phyloP scores from a whole-genome alignment of 306 rosid genomes.

The Inga laurina region DNA sequence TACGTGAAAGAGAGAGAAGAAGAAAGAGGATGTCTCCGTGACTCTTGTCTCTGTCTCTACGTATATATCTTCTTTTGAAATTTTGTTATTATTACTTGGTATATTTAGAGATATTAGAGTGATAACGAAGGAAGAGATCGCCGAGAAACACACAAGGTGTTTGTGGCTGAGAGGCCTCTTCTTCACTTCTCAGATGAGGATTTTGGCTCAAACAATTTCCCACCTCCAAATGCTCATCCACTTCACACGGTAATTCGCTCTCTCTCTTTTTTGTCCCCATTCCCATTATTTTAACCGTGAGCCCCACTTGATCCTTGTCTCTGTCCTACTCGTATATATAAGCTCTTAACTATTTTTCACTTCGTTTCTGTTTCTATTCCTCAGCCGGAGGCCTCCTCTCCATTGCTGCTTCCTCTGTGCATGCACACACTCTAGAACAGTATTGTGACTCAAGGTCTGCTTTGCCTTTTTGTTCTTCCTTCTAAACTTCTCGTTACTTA shows the following conservation, averaged over 20 bases:
- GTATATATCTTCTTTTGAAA: not conserved
- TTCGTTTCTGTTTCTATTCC: constrained; percentile 41
- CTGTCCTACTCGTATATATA: constrained; percentile 38
- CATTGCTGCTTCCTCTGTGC: constrained; percentile 42
- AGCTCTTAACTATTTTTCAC: constrained; percentile 36
- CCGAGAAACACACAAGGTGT: constrained; percentile 10
- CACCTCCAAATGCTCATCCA: constrained; percentile 49
- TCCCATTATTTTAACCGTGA: constrained; percentile 32
- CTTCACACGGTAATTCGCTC: constrained; percentile 34
- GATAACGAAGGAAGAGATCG: constrained; percentile 14
- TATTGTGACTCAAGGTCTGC: constrained; percentile 46
- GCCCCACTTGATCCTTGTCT: constrained; percentile 56
- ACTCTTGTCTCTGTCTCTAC: not conserved
- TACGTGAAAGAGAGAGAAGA: not conserved
- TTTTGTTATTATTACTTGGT: not conserved
- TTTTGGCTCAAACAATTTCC: constrained; percentile 10
- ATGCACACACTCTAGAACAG: constrained; percentile 47
- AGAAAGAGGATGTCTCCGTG: not conserved
- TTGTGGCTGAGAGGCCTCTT: not conserved
- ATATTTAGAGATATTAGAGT: constrained; percentile 4
- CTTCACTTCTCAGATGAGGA: constrained; percentile 13
- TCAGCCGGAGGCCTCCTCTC: constrained; percentile 38
- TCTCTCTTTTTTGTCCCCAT: not conserved
- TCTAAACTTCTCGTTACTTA: not conserved
- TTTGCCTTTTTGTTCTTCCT: constrained; percentile 13